Conservation (phyloP, 768 basidiomycete species). For the button mushroom (Agaricus bisporus) region DNA sequence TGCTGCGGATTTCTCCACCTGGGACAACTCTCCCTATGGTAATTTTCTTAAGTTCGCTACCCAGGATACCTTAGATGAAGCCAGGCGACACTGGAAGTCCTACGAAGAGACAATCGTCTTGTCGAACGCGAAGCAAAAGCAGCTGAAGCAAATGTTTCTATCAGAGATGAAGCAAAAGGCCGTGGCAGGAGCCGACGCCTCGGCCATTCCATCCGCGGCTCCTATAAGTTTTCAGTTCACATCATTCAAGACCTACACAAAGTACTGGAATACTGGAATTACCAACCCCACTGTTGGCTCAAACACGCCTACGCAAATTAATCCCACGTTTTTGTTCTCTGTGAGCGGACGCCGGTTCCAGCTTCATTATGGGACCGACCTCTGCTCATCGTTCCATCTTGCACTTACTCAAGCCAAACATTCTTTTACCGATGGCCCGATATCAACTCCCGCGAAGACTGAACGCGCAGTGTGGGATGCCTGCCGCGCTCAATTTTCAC, state of each 20-base stretch:
- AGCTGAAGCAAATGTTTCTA: constrained; percentile 15
- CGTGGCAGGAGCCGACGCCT: background rate
- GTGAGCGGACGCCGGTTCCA: constrained; percentile 29
- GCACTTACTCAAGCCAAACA: constrained; percentile 20
- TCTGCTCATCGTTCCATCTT: constrained; percentile 35
- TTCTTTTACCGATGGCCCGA: constrained; percentile 11
- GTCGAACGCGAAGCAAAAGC: constrained; percentile 12
- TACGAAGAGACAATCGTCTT: constrained; percentile 25
- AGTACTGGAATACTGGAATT: constrained; percentile 39
- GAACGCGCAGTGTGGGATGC: constrained; percentile 20
- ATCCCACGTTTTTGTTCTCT: constrained; percentile 42
- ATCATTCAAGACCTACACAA: constrained; percentile 17
- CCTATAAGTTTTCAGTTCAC: constrained; percentile 20
- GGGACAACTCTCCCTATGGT: constrained; percentile 35
- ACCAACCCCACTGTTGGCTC: constrained; percentile 20
- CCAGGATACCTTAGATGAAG: constrained; percentile 28
- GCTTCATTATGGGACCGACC: constrained; percentile 41
- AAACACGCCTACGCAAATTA: constrained; percentile 22
- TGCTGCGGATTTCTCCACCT: constrained; percentile 26
- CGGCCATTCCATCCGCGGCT: constrained; percentile 28
- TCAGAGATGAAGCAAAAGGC: background rate
- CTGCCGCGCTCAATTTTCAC: constrained; percentile 27
- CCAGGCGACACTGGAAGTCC: constrained; percentile 35
- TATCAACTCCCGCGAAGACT: constrained; percentile 8
- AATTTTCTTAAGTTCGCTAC: constrained; percentile 31